phyloP scores from a whole-genome alignment of 257 asterid genomes.

The Misopates orontium region DNA sequence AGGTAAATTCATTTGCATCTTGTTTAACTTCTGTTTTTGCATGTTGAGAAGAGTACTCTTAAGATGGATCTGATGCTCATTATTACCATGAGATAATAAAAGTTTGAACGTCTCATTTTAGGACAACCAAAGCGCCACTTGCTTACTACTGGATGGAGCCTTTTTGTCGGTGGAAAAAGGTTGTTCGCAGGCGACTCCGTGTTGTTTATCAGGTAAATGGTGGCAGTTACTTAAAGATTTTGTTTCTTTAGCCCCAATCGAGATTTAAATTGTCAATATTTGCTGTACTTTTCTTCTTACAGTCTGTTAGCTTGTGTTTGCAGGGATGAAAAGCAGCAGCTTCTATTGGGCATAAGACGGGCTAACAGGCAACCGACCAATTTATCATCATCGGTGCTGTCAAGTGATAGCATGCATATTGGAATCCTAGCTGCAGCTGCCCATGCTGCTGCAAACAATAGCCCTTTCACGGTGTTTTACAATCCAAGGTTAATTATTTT shows the following conservation, averaged over 20 bases:
- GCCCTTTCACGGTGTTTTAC: conserved; percentile 72
- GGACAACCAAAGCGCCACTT: conserved; percentile 97
- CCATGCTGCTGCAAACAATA: conserved; percentile 69
- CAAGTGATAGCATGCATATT: conserved; percentile 77
- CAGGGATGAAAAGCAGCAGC: conserved; percentile 80
- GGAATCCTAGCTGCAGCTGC: conserved; percentile 82
- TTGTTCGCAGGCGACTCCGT: conserved; percentile 89
- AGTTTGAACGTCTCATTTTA: conserved; percentile 21
- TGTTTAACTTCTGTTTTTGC: background rate
- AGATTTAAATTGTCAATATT: no score
- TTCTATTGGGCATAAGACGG: conserved; percentile 69
- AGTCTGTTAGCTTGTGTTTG: background rate
- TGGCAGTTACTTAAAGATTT: background rate
- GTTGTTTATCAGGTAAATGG: conserved; percentile 74
- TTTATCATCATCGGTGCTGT: conserved; percentile 67
- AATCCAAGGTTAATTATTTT: conserved; percentile 52
- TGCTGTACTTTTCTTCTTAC: no score
- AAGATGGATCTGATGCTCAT: background rate
- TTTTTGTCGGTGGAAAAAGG: conserved; percentile 88
- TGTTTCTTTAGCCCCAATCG: background rate
- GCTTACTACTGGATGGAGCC: conserved; percentile 98
- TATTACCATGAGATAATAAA: background rate
- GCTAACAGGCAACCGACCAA: conserved; percentile 64
- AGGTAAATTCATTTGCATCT: conserved; percentile 44
- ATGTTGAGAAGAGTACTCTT: background rate